Conservation (phyloP, 108 stramenopile species). For the Skeletonema tropicum region DNA sequence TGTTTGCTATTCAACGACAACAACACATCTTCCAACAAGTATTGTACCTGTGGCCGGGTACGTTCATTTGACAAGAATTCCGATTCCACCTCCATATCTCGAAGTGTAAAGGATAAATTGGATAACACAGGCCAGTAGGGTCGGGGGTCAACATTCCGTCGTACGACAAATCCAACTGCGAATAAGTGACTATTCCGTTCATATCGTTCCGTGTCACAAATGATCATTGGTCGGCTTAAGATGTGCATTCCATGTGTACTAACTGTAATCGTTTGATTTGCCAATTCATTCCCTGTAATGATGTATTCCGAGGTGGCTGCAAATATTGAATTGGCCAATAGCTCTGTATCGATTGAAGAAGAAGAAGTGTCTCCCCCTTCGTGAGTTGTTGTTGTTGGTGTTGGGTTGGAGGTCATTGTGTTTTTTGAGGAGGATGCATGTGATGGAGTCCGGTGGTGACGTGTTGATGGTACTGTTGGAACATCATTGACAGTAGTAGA, state of each 20-base stretch:
- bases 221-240: conserved; percentile 75
- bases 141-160: conserved; percentile 69
- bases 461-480: conserved; percentile 8
- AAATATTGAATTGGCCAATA: conserved; percentile 66
- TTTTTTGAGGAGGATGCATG: conserved; percentile 30
- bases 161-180: conserved; percentile 78
- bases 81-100: conserved; percentile 79
- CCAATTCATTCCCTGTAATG: conserved; percentile 82
- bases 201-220: conserved; percentile 61
- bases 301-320: conserved; percentile 81
- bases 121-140: conserved; percentile 72
- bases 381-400: not conserved
- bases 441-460: conserved; percentile 25
- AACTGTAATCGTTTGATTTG: conserved; percentile 76
- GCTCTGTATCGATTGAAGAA: conserved; percentile 42
- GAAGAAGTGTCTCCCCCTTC: conserved; percentile 41
- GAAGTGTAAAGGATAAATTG: conserved; percentile 70
- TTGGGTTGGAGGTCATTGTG: not conserved
- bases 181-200: conserved; percentile 83
- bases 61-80: conserved; percentile 55
- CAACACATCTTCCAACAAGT: conserved; percentile 62
- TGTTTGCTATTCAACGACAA: conserved; percentile 71
- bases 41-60: conserved; percentile 60
- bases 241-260: conserved; percentile 82
- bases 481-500: not conserved